A percentile compares a stretch with the other conserved stretches of the same genome.
phyloP scores from a whole-genome alignment of 2,329 filamentous ascomycete genomes.

The Colletotrichum coccodes region DNA sequence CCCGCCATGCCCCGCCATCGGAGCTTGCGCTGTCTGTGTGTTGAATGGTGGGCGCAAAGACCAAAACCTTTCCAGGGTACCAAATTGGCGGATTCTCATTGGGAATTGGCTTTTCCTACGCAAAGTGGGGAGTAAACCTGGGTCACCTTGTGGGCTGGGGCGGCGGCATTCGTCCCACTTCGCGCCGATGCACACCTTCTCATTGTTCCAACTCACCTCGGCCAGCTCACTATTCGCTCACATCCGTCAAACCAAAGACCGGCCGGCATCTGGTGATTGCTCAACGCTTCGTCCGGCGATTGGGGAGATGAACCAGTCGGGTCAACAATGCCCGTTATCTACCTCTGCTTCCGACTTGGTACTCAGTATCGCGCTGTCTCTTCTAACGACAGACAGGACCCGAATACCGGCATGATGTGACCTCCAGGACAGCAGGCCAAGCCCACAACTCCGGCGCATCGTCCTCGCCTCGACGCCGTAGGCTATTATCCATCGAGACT shows the following conservation, averaged over 20 bases:
- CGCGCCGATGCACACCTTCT: not conserved
- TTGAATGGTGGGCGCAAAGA: not conserved
- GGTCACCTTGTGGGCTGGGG: not conserved
- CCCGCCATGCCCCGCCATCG: constrained; percentile 37
- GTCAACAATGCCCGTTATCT: not conserved
- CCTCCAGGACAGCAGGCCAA: not conserved
- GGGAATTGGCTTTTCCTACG: not conserved
- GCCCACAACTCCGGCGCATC: too few relatives aligned
- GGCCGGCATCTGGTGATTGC: constrained; percentile 17
- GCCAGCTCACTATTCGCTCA: not conserved
- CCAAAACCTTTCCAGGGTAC: constrained; percentile 2
- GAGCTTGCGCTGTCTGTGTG: constrained; percentile 5
- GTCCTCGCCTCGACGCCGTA: not conserved
- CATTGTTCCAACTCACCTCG: not conserved
- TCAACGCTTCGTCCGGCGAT: not conserved
- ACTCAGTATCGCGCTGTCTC: not conserved
- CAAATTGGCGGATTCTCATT: not conserved
- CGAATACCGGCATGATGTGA: not conserved
- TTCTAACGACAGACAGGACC: not conserved
- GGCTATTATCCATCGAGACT: not conserved
- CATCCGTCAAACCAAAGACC: constrained; percentile 1
- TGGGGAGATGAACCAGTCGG: not conserved
- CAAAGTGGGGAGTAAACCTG: not conserved
- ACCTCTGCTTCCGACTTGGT: not conserved
- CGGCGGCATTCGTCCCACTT: not conserved